phyloP scores from a whole-genome alignment of 2,329 filamentous ascomycete species.

The Didymellaceae sp. region DNA sequence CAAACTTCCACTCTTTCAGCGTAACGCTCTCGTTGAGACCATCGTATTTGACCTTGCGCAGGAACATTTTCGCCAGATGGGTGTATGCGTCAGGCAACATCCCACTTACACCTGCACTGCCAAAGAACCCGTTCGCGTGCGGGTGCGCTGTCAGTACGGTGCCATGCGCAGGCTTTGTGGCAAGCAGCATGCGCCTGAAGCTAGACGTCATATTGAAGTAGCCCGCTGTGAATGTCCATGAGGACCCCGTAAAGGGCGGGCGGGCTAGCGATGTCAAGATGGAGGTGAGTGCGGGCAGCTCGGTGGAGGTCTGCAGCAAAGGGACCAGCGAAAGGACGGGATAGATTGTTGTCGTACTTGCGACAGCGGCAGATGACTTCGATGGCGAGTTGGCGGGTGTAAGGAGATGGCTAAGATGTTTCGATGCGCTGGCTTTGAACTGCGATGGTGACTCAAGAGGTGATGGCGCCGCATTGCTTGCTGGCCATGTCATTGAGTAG shows the following conservation, averaged over 20 bases:
- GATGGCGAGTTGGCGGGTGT: constrained; percentile 53
- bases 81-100: constrained; percentile 93
- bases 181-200: constrained; percentile 79
- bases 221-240: constrained; percentile 96
- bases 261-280: constrained; percentile 75
- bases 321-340: constrained; percentile 88
- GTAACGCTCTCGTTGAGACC: constrained; percentile 66
- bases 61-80: constrained; percentile 80
- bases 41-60: constrained; percentile 65
- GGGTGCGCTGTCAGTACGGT: constrained; percentile 92
- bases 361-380: constrained; percentile 24
- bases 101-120: constrained; percentile 84
- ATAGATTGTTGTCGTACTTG: constrained; percentile 70
- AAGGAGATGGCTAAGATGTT: constrained; percentile 71
- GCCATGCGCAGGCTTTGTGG: constrained; percentile 71
- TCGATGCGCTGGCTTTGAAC: constrained; percentile 74
- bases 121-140: constrained; percentile 93
- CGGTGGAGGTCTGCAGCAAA: constrained; percentile 84
- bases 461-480: constrained; percentile 73
- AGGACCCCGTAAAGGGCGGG: constrained; percentile 69
- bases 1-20: constrained; percentile 86
- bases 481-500: constrained; percentile 74
- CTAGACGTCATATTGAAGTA: constrained; percentile 97
- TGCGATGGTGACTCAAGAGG: constrained; percentile 73
- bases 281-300: constrained; percentile 79